phyloP scores from a whole-genome alignment of 495 filamentous ascomycete genomes.

The Penicillium maclennaniae region DNA sequence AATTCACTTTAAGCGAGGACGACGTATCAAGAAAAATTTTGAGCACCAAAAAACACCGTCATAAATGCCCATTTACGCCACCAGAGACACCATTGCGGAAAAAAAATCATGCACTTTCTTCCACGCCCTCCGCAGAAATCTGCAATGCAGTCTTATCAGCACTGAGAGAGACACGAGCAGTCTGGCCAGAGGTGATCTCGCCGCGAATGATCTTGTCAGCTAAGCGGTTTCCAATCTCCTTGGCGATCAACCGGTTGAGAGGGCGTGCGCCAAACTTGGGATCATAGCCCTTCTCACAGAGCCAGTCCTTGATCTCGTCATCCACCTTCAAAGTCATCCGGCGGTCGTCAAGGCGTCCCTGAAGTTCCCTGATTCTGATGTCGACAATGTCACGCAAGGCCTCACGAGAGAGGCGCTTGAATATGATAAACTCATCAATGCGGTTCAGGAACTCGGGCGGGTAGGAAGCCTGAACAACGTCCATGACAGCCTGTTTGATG shows the following conservation, averaged over 20 bases:
- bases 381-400: slow-evolving; percentile 91
- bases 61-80: not conserved
- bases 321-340: slow-evolving; percentile 73
- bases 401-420: slow-evolving; percentile 71
- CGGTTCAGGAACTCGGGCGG: slow-evolving; percentile 95
- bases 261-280: slow-evolving; percentile 90
- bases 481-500: slow-evolving; percentile 76
- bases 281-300: slow-evolving; percentile 85
- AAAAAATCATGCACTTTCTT: slow-evolving; percentile 12
- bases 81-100: slow-evolving; percentile 7
- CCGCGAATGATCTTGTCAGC: slow-evolving; percentile 91
- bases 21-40: not conserved
- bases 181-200: slow-evolving; percentile 69
- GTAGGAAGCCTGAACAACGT: slow-evolving; percentile 75
- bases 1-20: slow-evolving; percentile 18
- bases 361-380: slow-evolving; percentile 82
- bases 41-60: not conserved
- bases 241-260: slow-evolving; percentile 84
- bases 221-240: slow-evolving; percentile 79
- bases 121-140: slow-evolving; percentile 21
- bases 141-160: slow-evolving; percentile 34
- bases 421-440: slow-evolving; percentile 95
- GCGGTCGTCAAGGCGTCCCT: slow-evolving; percentile 77
- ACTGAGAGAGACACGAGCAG: slow-evolving; percentile 63
- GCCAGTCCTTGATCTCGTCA: slow-evolving; percentile 72